These are phyloP conservation scores for Aspergillus bridgeri DNA, from an alignment of 495 filamentous ascomycete species.

Conservation along the genomic window DNA sequence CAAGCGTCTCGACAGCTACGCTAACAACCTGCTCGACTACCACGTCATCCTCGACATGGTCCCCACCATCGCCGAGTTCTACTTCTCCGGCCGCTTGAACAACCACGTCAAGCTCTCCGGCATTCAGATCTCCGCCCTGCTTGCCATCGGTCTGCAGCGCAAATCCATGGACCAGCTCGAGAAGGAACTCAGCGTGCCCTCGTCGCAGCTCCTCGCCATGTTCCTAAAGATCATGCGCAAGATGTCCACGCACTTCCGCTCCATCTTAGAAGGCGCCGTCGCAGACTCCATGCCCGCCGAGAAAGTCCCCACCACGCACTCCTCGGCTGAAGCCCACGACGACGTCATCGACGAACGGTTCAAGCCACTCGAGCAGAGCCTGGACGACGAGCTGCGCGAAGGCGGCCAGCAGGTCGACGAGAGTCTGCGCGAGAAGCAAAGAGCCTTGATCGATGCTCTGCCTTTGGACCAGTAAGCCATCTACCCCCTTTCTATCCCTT, in stretches of 20 bases:
- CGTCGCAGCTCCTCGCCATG: constrained; percentile 85
- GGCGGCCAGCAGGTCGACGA: constrained; percentile 72
- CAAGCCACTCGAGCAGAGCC: constrained; percentile 61
- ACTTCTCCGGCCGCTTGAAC: constrained; percentile 74
- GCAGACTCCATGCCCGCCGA: constrained; percentile 63
- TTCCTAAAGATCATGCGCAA: constrained; percentile 95
- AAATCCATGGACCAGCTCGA: constrained; percentile 81
- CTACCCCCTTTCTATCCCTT: constrained; percentile 4
- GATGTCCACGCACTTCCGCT: constrained; percentile 69
- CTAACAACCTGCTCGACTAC: constrained; percentile 95
- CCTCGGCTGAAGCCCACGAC: constrained; percentile 57
- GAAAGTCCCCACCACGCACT: constrained; percentile 49
- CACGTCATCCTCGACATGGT: constrained; percentile 95
- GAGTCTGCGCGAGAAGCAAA: constrained; percentile 70
- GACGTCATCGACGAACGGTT: constrained; percentile 60
- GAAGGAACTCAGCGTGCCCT: constrained; percentile 69
- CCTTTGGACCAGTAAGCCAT: constrained; percentile 80
- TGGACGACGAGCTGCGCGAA: constrained; percentile 85
- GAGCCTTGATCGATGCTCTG: constrained; percentile 81
- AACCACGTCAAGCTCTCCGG: constrained; percentile 64
- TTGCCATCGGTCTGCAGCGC: constrained; percentile 84
- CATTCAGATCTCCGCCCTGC: constrained; percentile 79
- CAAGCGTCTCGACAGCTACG: constrained; percentile 90
- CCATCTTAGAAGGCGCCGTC: constrained; percentile 70
- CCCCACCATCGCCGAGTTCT: constrained; percentile 72